Evolutionary conservation across 768 basidiomycete species (phyloP), one percentile per base, ranked within the genome.

Genomic region (Obba rivulosa): DNA sequence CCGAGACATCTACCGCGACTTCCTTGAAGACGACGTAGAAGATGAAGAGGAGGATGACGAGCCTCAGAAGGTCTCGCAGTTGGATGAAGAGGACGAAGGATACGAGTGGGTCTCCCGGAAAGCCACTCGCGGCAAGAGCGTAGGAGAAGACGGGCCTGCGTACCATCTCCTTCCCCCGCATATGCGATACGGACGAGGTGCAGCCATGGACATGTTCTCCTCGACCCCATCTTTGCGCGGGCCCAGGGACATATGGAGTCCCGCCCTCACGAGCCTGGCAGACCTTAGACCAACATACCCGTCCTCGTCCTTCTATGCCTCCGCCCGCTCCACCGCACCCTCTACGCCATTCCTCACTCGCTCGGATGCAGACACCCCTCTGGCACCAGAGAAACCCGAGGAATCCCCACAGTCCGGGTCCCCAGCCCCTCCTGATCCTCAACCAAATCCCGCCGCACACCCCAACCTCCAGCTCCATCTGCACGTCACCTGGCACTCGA

Each of bases 1-100:
- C 44, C 78, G 92, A 41, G 92, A 97, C 72, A 91, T 98, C 49
- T 91, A 94, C 68, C 84, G 83, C 45, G 94, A 95, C 64, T 98
- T 98, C 61, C 79, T 96, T 46, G 89, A 93, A 51, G 87, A 87
- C 56, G 73, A 78, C 34, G 73, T 70, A 2, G 80, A 82, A 0
- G 79, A 83, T 40, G 62, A 66, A 14, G 64, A 72, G 22, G 64
- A 35, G 21, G 59, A 51, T 22, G 44, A 28, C 39, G 48, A 44
- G 28, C 41, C 51, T 20, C 55, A 43, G 24, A 58, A 56, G 44
- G 54, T 50, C 22, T 48, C 54, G 5, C 51, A 52, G 39, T 55
- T 50, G 36, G 55, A 62, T n/a, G 80, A 79, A 13, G 84, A 83
- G 36, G 83, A 85, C n/a, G 87, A 89, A 18, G 85, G 76, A 40